Base-by-base conservation (phyloP, 352 stramenopile species). In the Phytophthora meadii region DNA sequence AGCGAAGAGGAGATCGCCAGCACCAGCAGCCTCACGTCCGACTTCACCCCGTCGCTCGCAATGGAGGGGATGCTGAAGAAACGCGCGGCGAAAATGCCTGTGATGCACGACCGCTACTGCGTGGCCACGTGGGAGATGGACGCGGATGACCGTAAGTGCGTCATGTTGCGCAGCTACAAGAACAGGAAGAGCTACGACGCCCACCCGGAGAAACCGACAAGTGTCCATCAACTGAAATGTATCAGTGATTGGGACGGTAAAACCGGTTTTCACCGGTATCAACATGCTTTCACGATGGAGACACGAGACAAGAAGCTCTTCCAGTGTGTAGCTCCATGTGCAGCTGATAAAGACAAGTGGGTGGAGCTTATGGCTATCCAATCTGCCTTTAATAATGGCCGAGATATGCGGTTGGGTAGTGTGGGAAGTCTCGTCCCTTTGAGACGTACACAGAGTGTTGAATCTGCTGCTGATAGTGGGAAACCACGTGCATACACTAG, bases 91-190 rank as follows among this genome's bases (percentile, higher is more conserved):
- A 89, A 82, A 15, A 76, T 93, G 79, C 81, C 82, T 1, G 75
- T 93, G 17, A 95, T 95, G 87, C 85, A 84, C 58, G 80, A 91
- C 55, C 82, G 85, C 37, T 95, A 95, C 68, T 93, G 85, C 58
- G 83, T 93, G 47, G 82, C 83, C n/a, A 85, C 80, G 71, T 88
- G 71, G 71, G 82, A 89, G 46, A 27, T 87, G 37, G 76, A 88
- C 65, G 61, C 60, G 17, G 65, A 70, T 19, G 74, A 77, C 19
- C 68, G 65, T 56, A 82, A 81, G 60, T 85, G 70, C 55, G 74
- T 92, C n/a, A 72, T 92, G 55, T 52, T 95, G 64, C 81, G 83
- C 25, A 87, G 81, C 54, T 95, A 89, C 75, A 92, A 93, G 72
- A 79, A 51, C 40, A 63, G 70, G 17, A 68, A 70, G 27, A 61